Evolutionary conservation across 306 rosid genomes (phyloP).

Genomic region (Cucumis cinereus): DNA sequence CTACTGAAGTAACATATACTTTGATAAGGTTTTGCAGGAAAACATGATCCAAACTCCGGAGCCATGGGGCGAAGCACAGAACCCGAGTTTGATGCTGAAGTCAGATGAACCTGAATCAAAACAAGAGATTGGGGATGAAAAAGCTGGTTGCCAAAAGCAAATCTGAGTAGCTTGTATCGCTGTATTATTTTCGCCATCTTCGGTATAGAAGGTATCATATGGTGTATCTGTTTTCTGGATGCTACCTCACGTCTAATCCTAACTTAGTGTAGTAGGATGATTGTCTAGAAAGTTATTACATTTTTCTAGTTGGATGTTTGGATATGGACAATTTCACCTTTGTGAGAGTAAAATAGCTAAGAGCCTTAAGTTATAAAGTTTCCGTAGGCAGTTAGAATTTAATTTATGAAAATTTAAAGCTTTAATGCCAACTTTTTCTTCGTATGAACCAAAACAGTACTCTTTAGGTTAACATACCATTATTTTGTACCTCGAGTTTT

Average conservation of each 20-base stretch:
- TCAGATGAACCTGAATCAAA: slow-evolving; percentile 20
- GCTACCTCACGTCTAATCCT: slow-evolving; percentile 5
- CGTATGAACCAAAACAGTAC: not conserved
- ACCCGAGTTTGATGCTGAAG: slow-evolving; percentile 17
- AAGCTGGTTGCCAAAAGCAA: not conserved
- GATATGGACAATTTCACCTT: not conserved
- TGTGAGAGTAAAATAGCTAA: not conserved
- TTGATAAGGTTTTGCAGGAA: slow-evolving; percentile 52
- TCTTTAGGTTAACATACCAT: not conserved
- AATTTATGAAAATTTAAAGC: not conserved
- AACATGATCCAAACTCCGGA: slow-evolving; percentile 28
- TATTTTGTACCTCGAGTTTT: too few species aligned
- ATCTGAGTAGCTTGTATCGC: slow-evolving; percentile 5
- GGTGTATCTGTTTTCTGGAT: slow-evolving; percentile 4
- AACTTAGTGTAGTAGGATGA: slow-evolving; percentile 1
- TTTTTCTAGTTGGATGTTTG: slow-evolving; percentile 1
- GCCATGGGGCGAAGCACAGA: slow-evolving; percentile 20
- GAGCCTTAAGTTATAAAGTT: not conserved
- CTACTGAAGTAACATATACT: slow-evolving; percentile 12
- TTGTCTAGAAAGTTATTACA: not conserved
- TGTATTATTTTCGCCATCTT: not conserved
- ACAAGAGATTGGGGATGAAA: slow-evolving; percentile 22
- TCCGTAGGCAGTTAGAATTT: not conserved
- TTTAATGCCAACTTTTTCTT: not conserved
- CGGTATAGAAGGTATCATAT: slow-evolving; percentile 1